These are phyloP conservation scores for Candida tetrigidarum DNA, from an alignment of 1,139 yeast genomes.

Conservation along the genomic window DNA sequence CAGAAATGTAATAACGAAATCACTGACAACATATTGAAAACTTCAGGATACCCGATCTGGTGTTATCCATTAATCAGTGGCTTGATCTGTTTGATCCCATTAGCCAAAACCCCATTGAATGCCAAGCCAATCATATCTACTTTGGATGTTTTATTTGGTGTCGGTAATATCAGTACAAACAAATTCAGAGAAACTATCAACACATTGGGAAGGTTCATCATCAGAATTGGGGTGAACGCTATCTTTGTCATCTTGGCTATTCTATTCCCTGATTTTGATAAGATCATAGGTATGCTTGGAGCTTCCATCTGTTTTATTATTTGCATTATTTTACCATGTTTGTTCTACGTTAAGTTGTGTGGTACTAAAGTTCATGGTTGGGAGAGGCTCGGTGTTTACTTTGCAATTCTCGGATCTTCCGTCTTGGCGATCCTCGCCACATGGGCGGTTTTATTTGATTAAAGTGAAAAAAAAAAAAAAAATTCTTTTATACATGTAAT, in stretches of 20 bases:
- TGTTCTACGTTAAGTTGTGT: conserved; percentile 52
- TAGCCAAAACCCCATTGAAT: conserved; percentile 86
- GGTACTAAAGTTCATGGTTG: conserved; percentile 22
- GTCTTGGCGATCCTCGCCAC: conserved; percentile 42
- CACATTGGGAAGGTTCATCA: conserved; percentile 22
- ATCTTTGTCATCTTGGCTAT: conserved; percentile 54
- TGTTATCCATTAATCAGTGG: conserved; percentile 66
- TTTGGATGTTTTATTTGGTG: conserved; percentile 37
- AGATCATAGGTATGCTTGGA: conserved; percentile 59
- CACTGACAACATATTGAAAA: conserved; percentile 72
- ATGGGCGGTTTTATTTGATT: conserved; percentile 40
- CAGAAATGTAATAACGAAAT: conserved; percentile 74
- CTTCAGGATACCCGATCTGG: conserved; percentile 74
- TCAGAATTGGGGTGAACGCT: conserved; percentile 53
- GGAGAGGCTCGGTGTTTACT: conserved; percentile 28
- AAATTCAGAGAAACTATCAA: conserved; percentile 19
- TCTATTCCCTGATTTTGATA: conserved; percentile 61
- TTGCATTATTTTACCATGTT: conserved; percentile 59
- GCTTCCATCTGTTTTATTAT: conserved; percentile 60
- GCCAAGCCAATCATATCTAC: conserved; percentile 88
- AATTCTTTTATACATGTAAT: background rate
- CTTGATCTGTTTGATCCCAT: conserved; percentile 78
- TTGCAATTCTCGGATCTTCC: conserved; percentile 28
- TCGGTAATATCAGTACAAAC: conserved; percentile 19
- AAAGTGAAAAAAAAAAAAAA: conserved; percentile 1